Evolutionary conservation across 768 basidiomycete genomes (phyloP).

Genomic region (Xanthoconium purpureum): DNA sequence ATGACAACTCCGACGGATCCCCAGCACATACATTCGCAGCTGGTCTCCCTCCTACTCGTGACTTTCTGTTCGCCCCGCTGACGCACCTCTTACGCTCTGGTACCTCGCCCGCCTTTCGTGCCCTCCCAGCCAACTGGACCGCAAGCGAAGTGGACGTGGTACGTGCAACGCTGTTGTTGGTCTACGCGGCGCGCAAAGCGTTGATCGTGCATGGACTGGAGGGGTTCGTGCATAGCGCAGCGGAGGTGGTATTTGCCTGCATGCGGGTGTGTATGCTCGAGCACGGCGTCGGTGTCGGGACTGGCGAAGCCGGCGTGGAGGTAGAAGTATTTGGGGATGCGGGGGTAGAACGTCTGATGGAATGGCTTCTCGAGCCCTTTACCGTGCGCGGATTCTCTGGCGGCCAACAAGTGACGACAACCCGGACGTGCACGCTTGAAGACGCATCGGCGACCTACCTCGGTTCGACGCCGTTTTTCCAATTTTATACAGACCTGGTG

Average conservation of each 20-base stretch:
- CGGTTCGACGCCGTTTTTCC: slow-evolving; percentile 78
- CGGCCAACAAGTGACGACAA: neutral
- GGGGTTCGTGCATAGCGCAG: slow-evolving; percentile 26
- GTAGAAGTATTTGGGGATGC: slow-evolving; percentile 80
- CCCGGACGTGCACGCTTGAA: slow-evolving; percentile 42
- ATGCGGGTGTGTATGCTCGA: slow-evolving; percentile 98
- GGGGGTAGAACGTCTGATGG: slow-evolving; percentile 58
- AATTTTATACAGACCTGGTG: slow-evolving; percentile 90
- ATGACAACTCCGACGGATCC: neutral
- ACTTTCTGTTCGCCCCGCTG: slow-evolving; percentile 70
- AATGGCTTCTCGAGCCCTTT: slow-evolving; percentile 55
- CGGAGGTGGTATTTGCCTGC: slow-evolving; percentile 60
- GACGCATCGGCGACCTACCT: slow-evolving; percentile 54
- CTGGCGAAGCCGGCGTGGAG: slow-evolving; percentile 10
- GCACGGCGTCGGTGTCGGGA: slow-evolving; percentile 49
- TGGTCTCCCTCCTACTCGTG: slow-evolving; percentile 48
- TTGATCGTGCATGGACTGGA: slow-evolving; percentile 41
- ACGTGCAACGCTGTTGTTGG: slow-evolving; percentile 64
- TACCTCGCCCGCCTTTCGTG: slow-evolving; percentile 64
- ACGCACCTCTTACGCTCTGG: slow-evolving; percentile 81
- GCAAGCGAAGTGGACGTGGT: slow-evolving; percentile 77
- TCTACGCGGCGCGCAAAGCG: slow-evolving; percentile 46
- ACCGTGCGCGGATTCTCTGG: slow-evolving; percentile 24
- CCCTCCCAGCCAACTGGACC: slow-evolving; percentile 69
- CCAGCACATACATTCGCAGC: slow-evolving; percentile 3